Percentiles rank a stretch among this genome's conserved stretches.
Evolutionary conservation across 1,284 basidiomycete species (phyloP).

Genomic region (Peniophora sp.): DNA sequence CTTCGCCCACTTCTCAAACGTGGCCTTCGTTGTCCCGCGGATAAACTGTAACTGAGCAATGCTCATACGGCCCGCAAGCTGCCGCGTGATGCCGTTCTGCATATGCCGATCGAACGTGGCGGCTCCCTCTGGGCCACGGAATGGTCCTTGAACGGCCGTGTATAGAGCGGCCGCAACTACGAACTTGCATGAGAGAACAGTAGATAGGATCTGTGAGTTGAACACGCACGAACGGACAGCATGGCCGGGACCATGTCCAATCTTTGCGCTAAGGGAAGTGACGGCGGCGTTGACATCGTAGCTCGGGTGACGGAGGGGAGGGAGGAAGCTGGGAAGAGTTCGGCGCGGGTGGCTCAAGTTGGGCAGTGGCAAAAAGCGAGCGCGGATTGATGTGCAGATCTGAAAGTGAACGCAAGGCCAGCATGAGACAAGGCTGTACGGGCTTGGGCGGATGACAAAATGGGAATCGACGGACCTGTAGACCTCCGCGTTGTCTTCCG

Average conservation of each 20-base stretch:
- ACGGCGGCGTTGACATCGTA: background rate
- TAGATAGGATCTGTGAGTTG: background rate
- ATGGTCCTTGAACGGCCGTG: background rate
- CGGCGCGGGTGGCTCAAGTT: too few species aligned
- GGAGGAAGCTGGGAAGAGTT: too few species aligned
- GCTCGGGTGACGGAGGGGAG: too few species aligned
- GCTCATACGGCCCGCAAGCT: background rate
- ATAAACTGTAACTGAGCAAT: slow-evolving; percentile 1
- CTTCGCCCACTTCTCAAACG: slow-evolving; percentile 1
- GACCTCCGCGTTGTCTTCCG: too few species aligned
- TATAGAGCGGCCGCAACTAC: background rate
- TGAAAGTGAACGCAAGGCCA: too few species aligned
- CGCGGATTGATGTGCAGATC: too few species aligned
- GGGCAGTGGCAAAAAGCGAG: too few species aligned
- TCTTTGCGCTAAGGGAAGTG: background rate
- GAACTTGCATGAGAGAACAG: background rate
- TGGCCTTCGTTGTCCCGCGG: background rate
- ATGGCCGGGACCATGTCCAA: background rate
- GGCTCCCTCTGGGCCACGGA: background rate
- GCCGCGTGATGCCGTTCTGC: background rate
- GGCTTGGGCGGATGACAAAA: too few species aligned
- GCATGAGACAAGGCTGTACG: too few species aligned
- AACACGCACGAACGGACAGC: background rate
- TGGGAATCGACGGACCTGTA: too few species aligned
- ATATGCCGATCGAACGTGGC: slow-evolving; percentile 2